Evolutionary conservation across 805 yeast species (phyloP).

Genomic region (Pichia insulana): DNA sequence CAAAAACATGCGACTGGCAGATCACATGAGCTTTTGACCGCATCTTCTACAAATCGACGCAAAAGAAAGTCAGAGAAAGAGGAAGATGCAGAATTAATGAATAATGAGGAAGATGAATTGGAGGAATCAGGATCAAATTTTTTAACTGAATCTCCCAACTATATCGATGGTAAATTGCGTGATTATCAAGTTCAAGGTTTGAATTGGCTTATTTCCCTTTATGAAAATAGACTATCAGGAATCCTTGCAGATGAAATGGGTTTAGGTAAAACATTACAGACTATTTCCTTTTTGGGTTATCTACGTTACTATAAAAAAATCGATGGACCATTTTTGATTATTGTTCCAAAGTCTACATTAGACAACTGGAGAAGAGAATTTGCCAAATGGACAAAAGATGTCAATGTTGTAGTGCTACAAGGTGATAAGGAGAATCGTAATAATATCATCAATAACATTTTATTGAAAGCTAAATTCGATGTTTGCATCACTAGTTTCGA

Average conservation of each 20-base stretch:
- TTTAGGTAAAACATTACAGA: conserved; percentile 89
- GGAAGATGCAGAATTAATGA: conserved; percentile 86
- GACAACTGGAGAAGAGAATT: conserved; percentile 97
- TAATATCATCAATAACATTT: conserved; percentile 44
- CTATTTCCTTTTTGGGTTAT: conserved; percentile 86
- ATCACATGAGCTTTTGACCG: conserved; percentile 14
- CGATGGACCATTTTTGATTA: conserved; percentile 84
- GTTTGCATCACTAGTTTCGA: conserved; percentile 88
- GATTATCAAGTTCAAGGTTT: conserved; percentile 93
- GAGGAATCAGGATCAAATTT: conserved; percentile 56
- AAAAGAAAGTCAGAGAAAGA: conserved; percentile 89
- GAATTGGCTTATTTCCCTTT: conserved; percentile 85
- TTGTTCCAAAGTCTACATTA: conserved; percentile 91
- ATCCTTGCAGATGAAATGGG: conserved; percentile 99
- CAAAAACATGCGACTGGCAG: conserved; percentile 34
- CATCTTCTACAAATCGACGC: conserved; percentile 27
- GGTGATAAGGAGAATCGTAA: conserved; percentile 82
- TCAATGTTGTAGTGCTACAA: conserved; percentile 73
- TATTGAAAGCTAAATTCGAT: conserved; percentile 75
- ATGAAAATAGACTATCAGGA: conserved; percentile 84
- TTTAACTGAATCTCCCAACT: conserved; percentile 81
- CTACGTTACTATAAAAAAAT: conserved; percentile 68
- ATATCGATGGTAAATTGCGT: conserved; percentile 66
- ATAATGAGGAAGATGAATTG: conserved; percentile 71
- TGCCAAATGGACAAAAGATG: conserved; percentile 93